phyloP scores from a whole-genome alignment of 495 filamentous ascomycete genomes.

The Neurospora pannonica region DNA sequence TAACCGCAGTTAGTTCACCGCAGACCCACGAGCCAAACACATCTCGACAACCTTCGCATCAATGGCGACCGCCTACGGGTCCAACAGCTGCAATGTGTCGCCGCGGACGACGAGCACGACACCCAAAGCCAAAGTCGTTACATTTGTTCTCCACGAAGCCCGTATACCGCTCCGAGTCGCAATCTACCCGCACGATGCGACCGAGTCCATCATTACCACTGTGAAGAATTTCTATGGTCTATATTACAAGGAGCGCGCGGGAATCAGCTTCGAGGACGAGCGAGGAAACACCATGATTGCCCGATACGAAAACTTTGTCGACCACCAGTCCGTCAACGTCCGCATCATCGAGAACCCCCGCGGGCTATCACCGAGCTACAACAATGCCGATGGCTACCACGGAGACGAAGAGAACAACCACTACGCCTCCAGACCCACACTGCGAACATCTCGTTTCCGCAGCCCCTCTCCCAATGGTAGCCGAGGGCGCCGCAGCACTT shows the following conservation, averaged over 20 bases:
- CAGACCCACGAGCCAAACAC: neutral
- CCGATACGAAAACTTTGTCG: conserved; percentile 83
- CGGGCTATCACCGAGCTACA: conserved; percentile 24
- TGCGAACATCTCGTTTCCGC: conserved; percentile 59
- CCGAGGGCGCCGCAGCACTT: conserved; percentile 68
- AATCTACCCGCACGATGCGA: conserved; percentile 87
- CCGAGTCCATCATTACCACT: conserved; percentile 89
- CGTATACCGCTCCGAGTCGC: conserved; percentile 84
- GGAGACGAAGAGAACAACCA: conserved; percentile 38
- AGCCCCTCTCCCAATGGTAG: conserved; percentile 69
- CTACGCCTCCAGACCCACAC: conserved; percentile 54
- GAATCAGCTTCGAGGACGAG: conserved; percentile 86
- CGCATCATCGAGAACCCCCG: conserved; percentile 66
- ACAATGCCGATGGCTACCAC: conserved; percentile 15
- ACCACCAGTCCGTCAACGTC: conserved; percentile 86
- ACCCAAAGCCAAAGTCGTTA: conserved; percentile 76
- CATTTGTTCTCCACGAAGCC: conserved; percentile 74
- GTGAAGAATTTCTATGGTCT: conserved; percentile 97
- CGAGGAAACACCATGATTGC: conserved; percentile 83
- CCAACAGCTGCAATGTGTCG: conserved; percentile 35
- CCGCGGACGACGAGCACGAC: conserved; percentile 31
- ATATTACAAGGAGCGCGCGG: conserved; percentile 48
- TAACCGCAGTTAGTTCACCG: neutral
- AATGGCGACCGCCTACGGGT: conserved; percentile 11
- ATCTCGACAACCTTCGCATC: neutral